Evolutionary conservation across 768 basidiomycete genomes (phyloP).

Genomic region (Dioszegia crocea): DNA sequence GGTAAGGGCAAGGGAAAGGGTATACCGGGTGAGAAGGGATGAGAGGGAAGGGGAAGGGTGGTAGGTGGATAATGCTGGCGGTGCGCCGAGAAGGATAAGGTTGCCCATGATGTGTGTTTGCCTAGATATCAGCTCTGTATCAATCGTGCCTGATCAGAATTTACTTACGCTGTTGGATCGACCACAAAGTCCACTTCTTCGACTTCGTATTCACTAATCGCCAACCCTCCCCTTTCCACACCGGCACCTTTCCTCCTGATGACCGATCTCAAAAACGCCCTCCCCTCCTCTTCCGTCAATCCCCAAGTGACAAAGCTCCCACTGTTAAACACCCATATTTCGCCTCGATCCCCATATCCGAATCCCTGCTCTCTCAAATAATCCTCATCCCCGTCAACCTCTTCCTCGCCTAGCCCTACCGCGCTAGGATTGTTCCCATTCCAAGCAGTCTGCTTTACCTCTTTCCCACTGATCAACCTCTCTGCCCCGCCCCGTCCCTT

Average conservation of each 20-base stretch:
- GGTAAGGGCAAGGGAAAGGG: conserved; percentile 85
- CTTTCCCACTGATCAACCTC: conserved; percentile 30
- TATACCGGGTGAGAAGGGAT: conserved; percentile 79
- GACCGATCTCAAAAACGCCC: conserved; percentile 63
- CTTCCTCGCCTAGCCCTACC: conserved; percentile 1
- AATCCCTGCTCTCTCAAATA: conserved; percentile 48
- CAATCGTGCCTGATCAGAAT: neutral
- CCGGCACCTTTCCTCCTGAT: conserved; percentile 56
- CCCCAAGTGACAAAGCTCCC: conserved; percentile 92
- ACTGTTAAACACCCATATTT: conserved; percentile 82
- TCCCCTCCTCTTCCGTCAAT: conserved; percentile 68
- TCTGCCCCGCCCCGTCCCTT: conserved; percentile 40
- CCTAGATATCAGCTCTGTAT: conserved; percentile 51
- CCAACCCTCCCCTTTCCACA: conserved; percentile 63
- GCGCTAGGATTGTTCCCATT: too few species aligned
- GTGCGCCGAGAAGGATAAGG: conserved; percentile 78
- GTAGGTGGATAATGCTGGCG: conserved; percentile 59
- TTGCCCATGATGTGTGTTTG: conserved; percentile 85
- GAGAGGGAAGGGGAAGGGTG: conserved; percentile 56
- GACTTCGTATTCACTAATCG: conserved; percentile 62
- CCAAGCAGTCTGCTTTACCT: conserved; percentile 16
- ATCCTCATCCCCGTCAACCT: conserved; percentile 58
- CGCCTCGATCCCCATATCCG: conserved; percentile 56
- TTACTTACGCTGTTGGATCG: conserved; percentile 75
- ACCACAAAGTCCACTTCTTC: conserved; percentile 91